A percentile compares a stretch with the other conserved stretches of the same genome.
Conservation (phyloP, 306 rosid genomes). For the Pyrus communis region DNA sequence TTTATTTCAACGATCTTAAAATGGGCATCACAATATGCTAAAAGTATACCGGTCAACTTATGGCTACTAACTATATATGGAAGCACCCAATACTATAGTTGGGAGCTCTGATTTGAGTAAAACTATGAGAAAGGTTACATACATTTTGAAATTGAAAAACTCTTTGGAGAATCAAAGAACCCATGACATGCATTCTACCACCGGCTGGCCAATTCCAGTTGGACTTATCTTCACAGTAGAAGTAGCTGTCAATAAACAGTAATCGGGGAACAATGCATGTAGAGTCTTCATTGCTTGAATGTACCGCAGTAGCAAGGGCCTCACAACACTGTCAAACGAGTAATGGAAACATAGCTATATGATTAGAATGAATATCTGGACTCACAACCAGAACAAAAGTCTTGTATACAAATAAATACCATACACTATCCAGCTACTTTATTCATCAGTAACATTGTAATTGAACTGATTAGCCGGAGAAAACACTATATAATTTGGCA, state of each 20-base stretch:
- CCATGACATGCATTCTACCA: conserved; percentile 56
- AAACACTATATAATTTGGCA: neutral
- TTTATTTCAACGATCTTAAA: neutral
- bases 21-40: neutral
- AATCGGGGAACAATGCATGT: conserved; percentile 71
- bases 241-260: conserved; percentile 71
- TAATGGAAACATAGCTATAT: conserved; percentile 3
- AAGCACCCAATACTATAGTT: neutral
- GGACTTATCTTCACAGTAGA: conserved; percentile 53
- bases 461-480: neutral
- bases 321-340: conserved; percentile 61
- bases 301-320: conserved; percentile 61
- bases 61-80: neutral
- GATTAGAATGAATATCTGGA: conserved; percentile 1
- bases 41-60: neutral
- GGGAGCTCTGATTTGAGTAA: neutral
- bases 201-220: conserved; percentile 70
- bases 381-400: conserved; percentile 9
- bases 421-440: neutral
- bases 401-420: neutral
- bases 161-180: conserved; percentile 82
- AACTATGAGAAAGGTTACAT: conserved; percentile 8
- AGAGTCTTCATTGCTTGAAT: conserved; percentile 48
- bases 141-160: conserved; percentile 42
- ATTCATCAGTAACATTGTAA: neutral